These are phyloP conservation scores for Colletotrichum sp. DNA, from an alignment of 2,329 filamentous ascomycete genomes.

Conservation along the genomic window DNA sequence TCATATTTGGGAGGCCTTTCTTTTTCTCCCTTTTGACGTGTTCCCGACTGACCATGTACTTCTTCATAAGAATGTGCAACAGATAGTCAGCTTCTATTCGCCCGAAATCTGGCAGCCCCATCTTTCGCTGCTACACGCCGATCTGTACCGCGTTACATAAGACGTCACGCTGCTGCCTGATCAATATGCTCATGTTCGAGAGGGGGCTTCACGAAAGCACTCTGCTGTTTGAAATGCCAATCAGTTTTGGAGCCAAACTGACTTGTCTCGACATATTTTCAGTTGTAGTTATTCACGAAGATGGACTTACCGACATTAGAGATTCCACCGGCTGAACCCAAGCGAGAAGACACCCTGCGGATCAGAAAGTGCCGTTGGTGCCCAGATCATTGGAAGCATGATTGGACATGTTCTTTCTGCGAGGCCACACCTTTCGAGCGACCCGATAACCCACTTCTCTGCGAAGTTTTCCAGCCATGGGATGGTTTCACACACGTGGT, in stretches of 20 bases:
- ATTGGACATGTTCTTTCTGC: neutral
- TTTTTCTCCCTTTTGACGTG: neutral
- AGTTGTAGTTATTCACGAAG: rapidly evolving
- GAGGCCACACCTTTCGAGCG: neutral
- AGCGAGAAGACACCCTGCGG: neutral
- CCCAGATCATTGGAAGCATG: neutral
- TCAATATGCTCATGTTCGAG: neutral
- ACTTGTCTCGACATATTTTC: neutral
- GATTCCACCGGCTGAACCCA: neutral
- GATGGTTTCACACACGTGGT: neutral
- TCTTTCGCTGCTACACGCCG: neutral
- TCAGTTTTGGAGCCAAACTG: neutral
- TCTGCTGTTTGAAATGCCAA: neutral
- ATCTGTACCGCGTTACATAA: neutral
- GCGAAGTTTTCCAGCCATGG: neutral
- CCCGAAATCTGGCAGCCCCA: neutral
- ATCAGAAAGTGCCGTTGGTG: neutral
- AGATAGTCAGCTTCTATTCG: neutral
- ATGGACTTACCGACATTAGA: neutral
- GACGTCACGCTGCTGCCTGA: neutral
- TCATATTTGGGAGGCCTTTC: rapidly evolving
- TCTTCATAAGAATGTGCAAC: neutral
- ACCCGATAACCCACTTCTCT: neutral
- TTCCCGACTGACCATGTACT: neutral
- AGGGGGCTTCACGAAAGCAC: neutral